Conservation (phyloP, 2,329 filamentous ascomycete species). For the Diaporthe sp. region DNA sequence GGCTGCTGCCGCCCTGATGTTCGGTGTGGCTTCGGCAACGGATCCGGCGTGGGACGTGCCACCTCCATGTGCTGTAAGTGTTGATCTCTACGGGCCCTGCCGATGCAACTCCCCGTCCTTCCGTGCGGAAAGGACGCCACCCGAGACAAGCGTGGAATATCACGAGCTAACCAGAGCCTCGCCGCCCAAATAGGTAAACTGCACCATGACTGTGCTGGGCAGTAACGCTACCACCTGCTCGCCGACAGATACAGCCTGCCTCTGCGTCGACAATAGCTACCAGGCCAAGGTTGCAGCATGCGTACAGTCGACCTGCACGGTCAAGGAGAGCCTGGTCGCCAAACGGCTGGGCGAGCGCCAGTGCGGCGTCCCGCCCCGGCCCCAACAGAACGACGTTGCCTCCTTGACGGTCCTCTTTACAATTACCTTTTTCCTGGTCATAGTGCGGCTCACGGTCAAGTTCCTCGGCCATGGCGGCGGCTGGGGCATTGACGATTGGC, state of each 20-base stretch:
- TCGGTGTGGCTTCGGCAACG: conserved; percentile 21
- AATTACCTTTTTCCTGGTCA: conserved; percentile 21
- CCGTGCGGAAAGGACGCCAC: conserved; percentile 17
- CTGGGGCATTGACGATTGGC: conserved; percentile 31
- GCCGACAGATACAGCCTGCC: conserved; percentile 13
- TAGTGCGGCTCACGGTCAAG: conserved; percentile 23
- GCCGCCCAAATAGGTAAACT: conserved; percentile 4
- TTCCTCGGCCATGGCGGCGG: conserved; percentile 23
- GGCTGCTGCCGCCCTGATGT: conserved; percentile 18
- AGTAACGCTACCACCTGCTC: conserved; percentile 32
- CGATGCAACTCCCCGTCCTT: background rate
- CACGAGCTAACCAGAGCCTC: background rate
- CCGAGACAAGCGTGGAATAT: conserved; percentile 8
- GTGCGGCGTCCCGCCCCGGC: background rate
- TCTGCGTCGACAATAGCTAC: conserved; percentile 13
- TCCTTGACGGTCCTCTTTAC: conserved; percentile 18
- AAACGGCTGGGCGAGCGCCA: conserved; percentile 8
- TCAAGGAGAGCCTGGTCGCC: conserved; percentile 31
- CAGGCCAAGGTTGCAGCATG: conserved; percentile 19
- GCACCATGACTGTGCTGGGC: conserved; percentile 29
- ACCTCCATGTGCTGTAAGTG: conserved; percentile 16
- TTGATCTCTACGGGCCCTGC: background rate
- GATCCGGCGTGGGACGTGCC: conserved; percentile 15
- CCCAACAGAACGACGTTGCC: background rate
- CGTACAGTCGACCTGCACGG: conserved; percentile 24